Base-by-base conservation (phyloP, 768 basidiomycete genomes). In the Suillus cothurnatus region DNA sequence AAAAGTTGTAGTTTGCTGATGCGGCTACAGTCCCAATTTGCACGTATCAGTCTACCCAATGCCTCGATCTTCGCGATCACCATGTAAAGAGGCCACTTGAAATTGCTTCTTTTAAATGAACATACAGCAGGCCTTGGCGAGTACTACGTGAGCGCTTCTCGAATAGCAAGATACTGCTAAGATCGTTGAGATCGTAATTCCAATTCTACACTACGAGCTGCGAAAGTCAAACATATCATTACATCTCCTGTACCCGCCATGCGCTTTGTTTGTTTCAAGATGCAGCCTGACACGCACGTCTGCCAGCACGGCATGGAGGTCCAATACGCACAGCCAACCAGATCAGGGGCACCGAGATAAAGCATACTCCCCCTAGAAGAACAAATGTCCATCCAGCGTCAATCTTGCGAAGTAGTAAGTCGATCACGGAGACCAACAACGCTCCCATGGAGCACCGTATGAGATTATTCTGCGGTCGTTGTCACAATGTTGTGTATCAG, bases 331-430 rank as follows among this genome's bases (percentile, higher is more conserved):
- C 79, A 38, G 80, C 76, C 14, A 87, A 61, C 65, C 77, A 85
- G 38, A 85, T 69, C 26, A 85, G 67, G 0, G 89, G 88, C 83
- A 66, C 11, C 11, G 57, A 39, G 23, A 39, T 26, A 6, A 83
- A 64, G 61, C 80, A 79, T 32, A 88, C 65, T 7, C 82, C 82
- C 1, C 78, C 81, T n/a, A 89, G 76, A 21, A 89, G 74, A n/a
- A 87, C 80, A 70, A 87, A 90, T 2, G 88, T 84, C 87, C 87
- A 90, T 5, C 89, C 88, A 7, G 81, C 67, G 9, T 83, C 84
- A 31, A 91, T 74, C 2, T 77, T 81, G 28, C 79, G 78, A n/a
- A 89, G 77, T 32, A 90, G 84, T 19, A 85, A 74, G 61, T 89
- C 82, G 32, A 90, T 84, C 21, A 87, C 78, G 12, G 89, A 85